Evolutionary conservation across 1,139 yeast species (phyloP).

Genomic region (Protomyces pachydermus): DNA sequence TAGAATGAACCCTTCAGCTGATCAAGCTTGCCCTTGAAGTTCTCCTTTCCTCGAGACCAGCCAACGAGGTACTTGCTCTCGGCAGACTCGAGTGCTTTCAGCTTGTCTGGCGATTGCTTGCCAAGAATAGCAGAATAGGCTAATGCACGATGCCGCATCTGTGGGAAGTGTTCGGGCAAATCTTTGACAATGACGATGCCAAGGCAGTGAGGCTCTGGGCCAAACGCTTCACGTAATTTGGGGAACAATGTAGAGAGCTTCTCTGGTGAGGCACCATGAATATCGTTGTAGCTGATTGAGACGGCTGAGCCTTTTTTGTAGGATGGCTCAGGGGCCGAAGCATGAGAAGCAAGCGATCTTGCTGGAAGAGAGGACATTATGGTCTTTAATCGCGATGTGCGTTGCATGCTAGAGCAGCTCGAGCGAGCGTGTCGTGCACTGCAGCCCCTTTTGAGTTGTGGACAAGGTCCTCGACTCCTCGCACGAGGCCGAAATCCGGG

Average conservation of each 20-base stretch:
- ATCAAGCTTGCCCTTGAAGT: conserved; percentile 47
- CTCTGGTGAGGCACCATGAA: not conserved
- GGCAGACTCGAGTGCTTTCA: conserved; percentile 46
- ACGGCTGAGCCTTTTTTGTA: not conserved
- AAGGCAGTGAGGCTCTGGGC: conserved; percentile 47
- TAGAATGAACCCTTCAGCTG: conserved; percentile 56
- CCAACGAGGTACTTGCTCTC: conserved; percentile 55
- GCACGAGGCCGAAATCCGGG: too few species aligned
- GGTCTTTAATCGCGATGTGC: too few species aligned
- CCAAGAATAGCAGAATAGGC: conserved; percentile 48
- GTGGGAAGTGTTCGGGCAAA: conserved; percentile 44
- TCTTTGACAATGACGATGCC: conserved; percentile 51
- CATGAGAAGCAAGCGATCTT: not conserved
- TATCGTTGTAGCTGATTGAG: conserved; percentile 11
- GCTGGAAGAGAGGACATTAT: not conserved
- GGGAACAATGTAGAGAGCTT: conserved; percentile 1
- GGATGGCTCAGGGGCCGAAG: not conserved
- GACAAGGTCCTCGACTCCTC: too few species aligned
- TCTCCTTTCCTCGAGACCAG: conserved; percentile 64
- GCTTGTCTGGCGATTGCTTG: conserved; percentile 41
- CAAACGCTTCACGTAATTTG: conserved; percentile 46
- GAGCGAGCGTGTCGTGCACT: too few species aligned
- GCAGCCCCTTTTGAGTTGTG: too few species aligned
- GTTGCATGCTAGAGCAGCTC: too few species aligned
- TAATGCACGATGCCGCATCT: conserved; percentile 47